Conservation (phyloP, 345 rosid genomes). For the Punica granatum region DNA sequence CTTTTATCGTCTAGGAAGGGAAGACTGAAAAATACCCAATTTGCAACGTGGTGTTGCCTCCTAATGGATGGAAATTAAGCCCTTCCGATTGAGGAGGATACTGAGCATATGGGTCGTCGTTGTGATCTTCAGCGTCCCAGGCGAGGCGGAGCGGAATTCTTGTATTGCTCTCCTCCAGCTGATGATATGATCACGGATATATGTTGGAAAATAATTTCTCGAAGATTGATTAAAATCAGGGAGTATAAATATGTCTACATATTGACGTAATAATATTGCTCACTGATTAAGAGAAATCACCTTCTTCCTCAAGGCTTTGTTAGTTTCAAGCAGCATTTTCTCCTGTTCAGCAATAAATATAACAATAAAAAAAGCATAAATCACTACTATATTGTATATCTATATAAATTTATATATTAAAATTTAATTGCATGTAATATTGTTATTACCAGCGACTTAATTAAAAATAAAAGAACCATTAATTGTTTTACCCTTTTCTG, state of each 20-base stretch:
- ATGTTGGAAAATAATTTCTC: no score
- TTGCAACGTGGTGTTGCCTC: slow-evolving; percentile 23
- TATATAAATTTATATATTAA: not conserved
- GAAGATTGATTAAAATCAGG: no score
- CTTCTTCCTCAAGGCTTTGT: slow-evolving; percentile 38
- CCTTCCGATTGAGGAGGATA: slow-evolving; percentile 29
- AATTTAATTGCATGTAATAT: not conserved
- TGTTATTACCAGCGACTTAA: no score
- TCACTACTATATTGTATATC: not conserved
- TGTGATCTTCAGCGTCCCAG: slow-evolving; percentile 32
- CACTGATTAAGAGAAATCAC: slow-evolving; percentile 11
- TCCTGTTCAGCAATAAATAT: slow-evolving; percentile 23
- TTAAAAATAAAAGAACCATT: no score
- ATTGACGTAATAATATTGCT: no score
- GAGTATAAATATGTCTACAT: no score
- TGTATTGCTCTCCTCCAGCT: slow-evolving; percentile 38
- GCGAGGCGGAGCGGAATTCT: slow-evolving; percentile 22
- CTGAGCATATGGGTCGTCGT: slow-evolving; percentile 15
- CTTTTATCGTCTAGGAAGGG: not conserved
- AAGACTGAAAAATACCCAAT: slow-evolving; percentile 31
- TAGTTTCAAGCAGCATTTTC: slow-evolving; percentile 32
- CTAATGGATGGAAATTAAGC: slow-evolving; percentile 29
- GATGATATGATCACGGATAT: slow-evolving; percentile 3
- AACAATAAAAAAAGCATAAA: not conserved
- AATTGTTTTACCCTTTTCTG: slow-evolving; percentile 54